These are phyloP conservation scores for Tetragonia tetragonoides DNA, from an alignment of 148 eudicot species.

Conservation along the genomic window DNA sequence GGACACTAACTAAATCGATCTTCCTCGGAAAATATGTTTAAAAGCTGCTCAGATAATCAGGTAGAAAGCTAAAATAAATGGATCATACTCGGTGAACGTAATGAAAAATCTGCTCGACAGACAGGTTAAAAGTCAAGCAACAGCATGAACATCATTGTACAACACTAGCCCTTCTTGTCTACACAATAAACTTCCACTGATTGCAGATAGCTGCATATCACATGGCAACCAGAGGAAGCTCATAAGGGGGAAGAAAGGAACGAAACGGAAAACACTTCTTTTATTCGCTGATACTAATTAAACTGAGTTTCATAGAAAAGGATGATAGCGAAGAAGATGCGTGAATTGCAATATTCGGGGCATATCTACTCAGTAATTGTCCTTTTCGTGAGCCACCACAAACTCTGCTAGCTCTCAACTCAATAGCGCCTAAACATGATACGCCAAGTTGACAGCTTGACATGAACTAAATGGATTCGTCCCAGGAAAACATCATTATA, in stretches of 20 bases:
- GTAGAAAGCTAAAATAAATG: neutral
- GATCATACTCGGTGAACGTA: neutral
- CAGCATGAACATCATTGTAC: too few species aligned
- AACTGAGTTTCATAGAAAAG: neutral
- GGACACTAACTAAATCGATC: neutral
- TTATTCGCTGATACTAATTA: neutral
- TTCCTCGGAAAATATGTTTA: neutral
- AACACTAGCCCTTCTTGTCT: too few species aligned
- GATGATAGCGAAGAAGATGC: neutral
- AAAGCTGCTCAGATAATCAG: neutral
- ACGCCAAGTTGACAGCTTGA: neutral
- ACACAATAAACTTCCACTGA: too few species aligned
- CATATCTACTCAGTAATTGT: neutral
- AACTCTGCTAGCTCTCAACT: neutral
- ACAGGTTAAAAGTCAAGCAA: too few species aligned
- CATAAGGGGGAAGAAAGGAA: neutral
- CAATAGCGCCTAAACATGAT: neutral
- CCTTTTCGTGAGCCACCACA: neutral
- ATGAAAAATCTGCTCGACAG: too few species aligned
- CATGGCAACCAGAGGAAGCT: neutral
- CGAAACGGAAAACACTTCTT: neutral
- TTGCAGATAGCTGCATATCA: neutral
- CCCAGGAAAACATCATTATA: neutral
- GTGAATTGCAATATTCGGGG: neutral
- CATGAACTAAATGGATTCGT: neutral